These are phyloP conservation scores for Chenopodium berlandieri DNA, from an alignment of 148 eudicot genomes.

Conservation along the genomic window DNA sequence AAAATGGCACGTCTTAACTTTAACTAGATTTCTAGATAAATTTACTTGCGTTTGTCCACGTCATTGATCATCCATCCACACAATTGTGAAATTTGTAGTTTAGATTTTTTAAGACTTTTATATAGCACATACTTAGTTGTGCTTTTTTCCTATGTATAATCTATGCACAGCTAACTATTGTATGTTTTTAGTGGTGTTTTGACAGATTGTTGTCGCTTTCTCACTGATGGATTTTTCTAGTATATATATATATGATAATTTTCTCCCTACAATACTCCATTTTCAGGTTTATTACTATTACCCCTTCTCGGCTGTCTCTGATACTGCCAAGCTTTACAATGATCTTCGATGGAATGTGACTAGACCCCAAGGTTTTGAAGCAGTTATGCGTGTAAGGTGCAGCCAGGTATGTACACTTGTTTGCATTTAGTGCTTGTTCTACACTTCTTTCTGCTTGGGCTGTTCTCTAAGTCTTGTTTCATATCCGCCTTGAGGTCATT, in stretches of 20 bases:
- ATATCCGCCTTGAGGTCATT: background rate
- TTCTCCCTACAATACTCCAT: background rate
- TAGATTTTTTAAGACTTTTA: background rate
- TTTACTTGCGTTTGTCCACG: background rate
- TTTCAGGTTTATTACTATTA: constrained; percentile 86
- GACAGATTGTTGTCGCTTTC: background rate
- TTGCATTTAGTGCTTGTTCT: constrained; percentile 16
- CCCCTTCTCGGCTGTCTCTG: constrained; percentile 90
- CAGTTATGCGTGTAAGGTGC: constrained; percentile 98
- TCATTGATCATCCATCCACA: background rate
- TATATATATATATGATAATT: background rate
- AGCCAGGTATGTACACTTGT: constrained; percentile 62
- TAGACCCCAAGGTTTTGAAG: constrained; percentile 97
- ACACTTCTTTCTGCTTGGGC: constrained; percentile 4
- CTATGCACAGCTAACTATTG: background rate
- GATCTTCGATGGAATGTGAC: constrained; percentile 98
- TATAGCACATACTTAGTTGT: background rate
- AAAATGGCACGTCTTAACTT: background rate
- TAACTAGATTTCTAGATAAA: background rate
- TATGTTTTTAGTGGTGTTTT: background rate
- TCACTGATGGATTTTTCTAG: background rate
- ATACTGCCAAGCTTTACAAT: constrained; percentile 92
- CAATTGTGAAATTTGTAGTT: background rate
- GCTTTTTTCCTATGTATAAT: background rate
- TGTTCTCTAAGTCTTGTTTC: background rate